These are phyloP conservation scores for Parastagonospora nodorum DNA, from an alignment of 2,329 filamentous ascomycete genomes.

Conservation along the genomic window DNA sequence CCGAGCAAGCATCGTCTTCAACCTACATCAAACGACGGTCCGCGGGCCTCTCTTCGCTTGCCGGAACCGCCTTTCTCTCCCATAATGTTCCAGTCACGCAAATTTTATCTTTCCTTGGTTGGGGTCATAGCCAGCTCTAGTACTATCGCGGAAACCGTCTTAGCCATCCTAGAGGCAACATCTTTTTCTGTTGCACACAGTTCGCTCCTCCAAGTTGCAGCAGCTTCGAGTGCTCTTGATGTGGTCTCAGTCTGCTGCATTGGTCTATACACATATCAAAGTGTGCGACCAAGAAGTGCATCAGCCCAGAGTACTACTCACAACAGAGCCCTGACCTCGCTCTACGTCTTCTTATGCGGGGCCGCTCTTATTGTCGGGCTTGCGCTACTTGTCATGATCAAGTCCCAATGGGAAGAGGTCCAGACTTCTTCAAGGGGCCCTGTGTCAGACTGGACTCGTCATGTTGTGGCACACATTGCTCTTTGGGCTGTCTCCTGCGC, in stretches of 20 bases:
- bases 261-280: constrained; percentile 34
- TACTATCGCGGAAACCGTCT: constrained; percentile 41
- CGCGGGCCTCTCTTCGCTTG: neutral
- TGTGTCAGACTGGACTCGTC: constrained; percentile 25
- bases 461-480: constrained; percentile 44
- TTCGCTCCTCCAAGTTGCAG: constrained; percentile 33
- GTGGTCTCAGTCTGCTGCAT: constrained; percentile 35
- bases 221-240: constrained; percentile 40
- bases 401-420: constrained; percentile 26
- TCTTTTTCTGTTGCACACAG: constrained; percentile 33
- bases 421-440: constrained; percentile 13
- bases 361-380: constrained; percentile 34
- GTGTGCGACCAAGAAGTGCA: constrained; percentile 34
- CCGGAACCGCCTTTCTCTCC: neutral
- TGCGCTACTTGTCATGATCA: constrained; percentile 32
- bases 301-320: constrained; percentile 23
- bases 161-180: constrained; percentile 43
- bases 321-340: constrained; percentile 22
- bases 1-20: neutral
- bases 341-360: constrained; percentile 28
- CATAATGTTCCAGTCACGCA: constrained; percentile 32
- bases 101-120: constrained; percentile 38
- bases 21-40: neutral
- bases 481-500: constrained; percentile 40
- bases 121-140: constrained; percentile 41